Evolutionary conservation across 768 basidiomycete species (phyloP), one percentile per base, ranked within the genome.

Genomic region (Trametes cingulata): DNA sequence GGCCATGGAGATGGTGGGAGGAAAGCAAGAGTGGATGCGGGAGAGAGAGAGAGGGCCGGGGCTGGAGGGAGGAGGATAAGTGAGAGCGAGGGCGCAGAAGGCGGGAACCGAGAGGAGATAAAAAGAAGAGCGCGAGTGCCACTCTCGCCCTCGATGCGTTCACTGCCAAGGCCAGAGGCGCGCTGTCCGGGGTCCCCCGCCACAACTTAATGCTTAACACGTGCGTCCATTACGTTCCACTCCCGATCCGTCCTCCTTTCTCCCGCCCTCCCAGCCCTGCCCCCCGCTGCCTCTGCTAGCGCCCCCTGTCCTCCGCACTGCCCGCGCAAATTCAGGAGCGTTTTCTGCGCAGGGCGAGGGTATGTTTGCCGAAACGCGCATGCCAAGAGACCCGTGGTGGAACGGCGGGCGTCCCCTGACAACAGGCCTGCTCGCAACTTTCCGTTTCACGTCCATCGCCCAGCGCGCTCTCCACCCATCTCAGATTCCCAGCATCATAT

Each of bases 161-260:
- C 49, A 42, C 52, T 36, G 56, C 49, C 52, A 55, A 55, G 53
- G 24, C 25, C 53, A 49, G 46, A 45, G 13, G 33, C 9, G 48
- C 54, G 13, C 48, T 68, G 25, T 46, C 65, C 65, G 67, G 67
- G 67, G 67, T 68, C 67, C 67, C 25, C 24, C 59, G 36, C 20
- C 14, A 15, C 50, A 20, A 47, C 45, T 39, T n/a, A 49, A 49
- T 57, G 19, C 58, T 61, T 49, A 62, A 64, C 66, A 67, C 66
- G 64, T 67, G 66, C 63, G 57, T 52, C 56, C 61, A 40, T 51
- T 46, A 29, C 41, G 27, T 48, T 40, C 58, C 51, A 33, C n/a
- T 36, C 42, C 29, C 41, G 49, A 53, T 41, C 52, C 52, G 43
- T 40, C 17, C 55, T 48, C 45, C 27, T 20, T 36, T 49, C 48